These are phyloP conservation scores for Oenanthe javanica DNA, from an alignment of 140 eudicot genomes.

Conservation along the genomic window DNA sequence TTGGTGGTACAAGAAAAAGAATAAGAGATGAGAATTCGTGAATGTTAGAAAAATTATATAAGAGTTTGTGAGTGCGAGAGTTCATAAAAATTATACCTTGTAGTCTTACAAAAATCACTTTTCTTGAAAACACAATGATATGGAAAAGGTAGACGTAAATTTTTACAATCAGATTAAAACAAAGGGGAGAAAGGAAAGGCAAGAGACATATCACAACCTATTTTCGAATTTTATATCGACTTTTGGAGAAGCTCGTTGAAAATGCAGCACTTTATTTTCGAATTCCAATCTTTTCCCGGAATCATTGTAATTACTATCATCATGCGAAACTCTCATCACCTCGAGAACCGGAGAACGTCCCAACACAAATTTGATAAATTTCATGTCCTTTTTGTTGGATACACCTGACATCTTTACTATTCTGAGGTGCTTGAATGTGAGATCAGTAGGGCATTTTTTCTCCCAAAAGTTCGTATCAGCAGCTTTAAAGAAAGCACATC, in stretches of 20 bases:
- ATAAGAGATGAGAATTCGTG: too few species aligned
- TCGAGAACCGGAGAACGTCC: not conserved
- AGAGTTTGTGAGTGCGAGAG: too few species aligned
- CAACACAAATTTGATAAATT: not conserved
- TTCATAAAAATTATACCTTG: too few species aligned
- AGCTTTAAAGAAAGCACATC: not conserved
- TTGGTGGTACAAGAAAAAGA: too few species aligned
- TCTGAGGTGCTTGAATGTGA: not conserved
- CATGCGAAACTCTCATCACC: not conserved
- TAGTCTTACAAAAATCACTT: too few species aligned
- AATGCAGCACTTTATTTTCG: not conserved
- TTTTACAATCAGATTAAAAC: not conserved
- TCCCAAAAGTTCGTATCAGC: not conserved
- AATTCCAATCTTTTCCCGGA: too few species aligned
- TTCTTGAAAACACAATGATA: too few species aligned
- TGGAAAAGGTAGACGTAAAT: too few species aligned
- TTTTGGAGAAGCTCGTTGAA: not conserved
- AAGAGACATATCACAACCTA: not conserved
- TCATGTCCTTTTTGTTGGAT: not conserved
- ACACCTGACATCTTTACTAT: not conserved
- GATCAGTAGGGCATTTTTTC: not conserved
- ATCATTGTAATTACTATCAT: not conserved
- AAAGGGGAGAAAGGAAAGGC: not conserved
- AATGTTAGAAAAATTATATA: too few species aligned
- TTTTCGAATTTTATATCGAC: not conserved